Conservation (phyloP, 2,329 filamentous ascomycete genomes). For the Talaromyces verruculosus region DNA sequence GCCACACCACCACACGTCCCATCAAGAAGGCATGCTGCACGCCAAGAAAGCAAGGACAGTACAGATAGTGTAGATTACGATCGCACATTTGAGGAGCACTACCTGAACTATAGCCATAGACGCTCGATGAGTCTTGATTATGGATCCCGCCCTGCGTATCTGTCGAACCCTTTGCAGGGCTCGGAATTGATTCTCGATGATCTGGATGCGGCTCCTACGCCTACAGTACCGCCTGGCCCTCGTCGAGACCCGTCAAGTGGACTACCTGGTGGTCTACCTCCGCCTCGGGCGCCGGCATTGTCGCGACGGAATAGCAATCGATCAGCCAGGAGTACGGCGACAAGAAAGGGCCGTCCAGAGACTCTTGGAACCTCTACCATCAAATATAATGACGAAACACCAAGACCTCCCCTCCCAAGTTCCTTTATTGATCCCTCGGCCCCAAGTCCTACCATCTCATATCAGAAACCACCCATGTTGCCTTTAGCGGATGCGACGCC, state of each 20-base stretch:
- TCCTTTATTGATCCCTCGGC: slow-evolving; percentile 51
- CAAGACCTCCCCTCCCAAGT: slow-evolving; percentile 42
- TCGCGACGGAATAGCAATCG: slow-evolving; percentile 46
- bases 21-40: slow-evolving; percentile 46
- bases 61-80: slow-evolving; percentile 69
- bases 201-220: slow-evolving; percentile 81
- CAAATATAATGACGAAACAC: slow-evolving; percentile 30
- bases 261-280: slow-evolving; percentile 29
- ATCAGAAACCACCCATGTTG: slow-evolving; percentile 48
- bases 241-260: slow-evolving; percentile 52
- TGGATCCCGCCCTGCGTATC: slow-evolving; percentile 37
- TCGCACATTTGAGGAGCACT: slow-evolving; percentile 15
- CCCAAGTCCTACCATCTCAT: slow-evolving; percentile 55
- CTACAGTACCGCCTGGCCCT: slow-evolving; percentile 78
- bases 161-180: slow-evolving; percentile 25
- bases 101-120: slow-evolving; percentile 28
- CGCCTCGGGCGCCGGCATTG: slow-evolving; percentile 35
- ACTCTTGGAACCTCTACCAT: slow-evolving; percentile 41
- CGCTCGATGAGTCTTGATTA: slow-evolving; percentile 50
- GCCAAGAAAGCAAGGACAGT: slow-evolving; percentile 71
- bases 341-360: slow-evolving; percentile 40
- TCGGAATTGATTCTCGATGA: slow-evolving; percentile 44
- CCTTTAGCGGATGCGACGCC: slow-evolving; percentile 44
- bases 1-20: slow-evolving; percentile 9
- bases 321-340: slow-evolving; percentile 41